Percentiles rank a stretch among this genome's conserved stretches.
These are phyloP conservation scores for Hypoxylon sp. DNA, from an alignment of 2,329 filamentous ascomycete genomes.

Conservation along the genomic window DNA sequence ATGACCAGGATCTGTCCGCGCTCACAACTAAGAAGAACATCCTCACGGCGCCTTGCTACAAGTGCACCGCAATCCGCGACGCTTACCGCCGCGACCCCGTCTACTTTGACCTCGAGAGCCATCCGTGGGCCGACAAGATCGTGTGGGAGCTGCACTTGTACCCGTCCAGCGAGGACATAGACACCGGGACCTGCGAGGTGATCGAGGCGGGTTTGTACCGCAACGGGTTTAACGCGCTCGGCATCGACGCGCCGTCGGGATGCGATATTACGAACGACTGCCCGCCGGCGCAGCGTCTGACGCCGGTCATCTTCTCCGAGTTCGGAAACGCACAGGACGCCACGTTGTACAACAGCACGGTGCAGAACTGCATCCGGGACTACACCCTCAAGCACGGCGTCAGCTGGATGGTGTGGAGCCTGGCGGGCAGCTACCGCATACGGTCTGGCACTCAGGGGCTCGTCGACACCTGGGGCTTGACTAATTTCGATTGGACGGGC, in stretches of 20 bases:
- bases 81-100: conserved; percentile 53
- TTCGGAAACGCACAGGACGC: conserved; percentile 56
- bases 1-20: conserved; percentile 56
- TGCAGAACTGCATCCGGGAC: conserved; percentile 56
- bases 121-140: conserved; percentile 58
- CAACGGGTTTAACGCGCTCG: conserved; percentile 58
- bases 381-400: conserved; percentile 56
- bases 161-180: conserved; percentile 52
- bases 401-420: conserved; percentile 60
- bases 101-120: conserved; percentile 55
- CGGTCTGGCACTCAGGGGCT: conserved; percentile 55
- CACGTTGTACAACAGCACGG: conserved; percentile 53
- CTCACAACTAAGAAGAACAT: conserved; percentile 53
- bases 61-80: conserved; percentile 53
- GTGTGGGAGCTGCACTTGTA: conserved; percentile 58
- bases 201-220: conserved; percentile 59
- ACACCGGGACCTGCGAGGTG: conserved; percentile 56
- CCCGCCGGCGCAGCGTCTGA: conserved; percentile 49
- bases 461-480: conserved; percentile 58
- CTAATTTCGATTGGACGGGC: conserved; percentile 55
- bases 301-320: conserved; percentile 58
- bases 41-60: conserved; percentile 53
- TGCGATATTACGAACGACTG: conserved; percentile 49
- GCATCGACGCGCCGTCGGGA: conserved; percentile 52
- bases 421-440: conserved; percentile 58